Conservation (phyloP, 139 green algal genomes). For the Klebsormidium nitens region DNA sequence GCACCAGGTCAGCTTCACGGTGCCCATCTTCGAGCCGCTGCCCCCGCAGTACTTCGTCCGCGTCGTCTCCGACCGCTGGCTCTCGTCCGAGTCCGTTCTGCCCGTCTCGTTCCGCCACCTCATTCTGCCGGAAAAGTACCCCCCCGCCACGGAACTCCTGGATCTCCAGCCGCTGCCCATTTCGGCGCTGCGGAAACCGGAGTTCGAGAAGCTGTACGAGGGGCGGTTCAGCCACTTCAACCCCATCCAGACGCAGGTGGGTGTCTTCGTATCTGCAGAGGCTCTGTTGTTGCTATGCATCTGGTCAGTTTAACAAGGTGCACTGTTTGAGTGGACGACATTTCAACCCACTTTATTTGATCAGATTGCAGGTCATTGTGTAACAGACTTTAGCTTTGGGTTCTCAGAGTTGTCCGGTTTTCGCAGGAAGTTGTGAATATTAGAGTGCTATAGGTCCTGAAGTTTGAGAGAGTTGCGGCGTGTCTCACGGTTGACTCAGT, state of each 20-base stretch:
- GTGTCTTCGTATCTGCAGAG: not conserved
- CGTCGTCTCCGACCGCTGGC: slow-evolving; percentile 78
- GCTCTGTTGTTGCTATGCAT: no score
- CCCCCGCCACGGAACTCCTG: slow-evolving; percentile 92
- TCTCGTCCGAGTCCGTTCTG: slow-evolving; percentile 78
- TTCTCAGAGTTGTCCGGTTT: no score
- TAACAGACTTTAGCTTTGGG: no score
- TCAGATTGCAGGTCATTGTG: no score
- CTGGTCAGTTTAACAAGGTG: no score
- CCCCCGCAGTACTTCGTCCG: slow-evolving; percentile 96
- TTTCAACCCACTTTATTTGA: no score
- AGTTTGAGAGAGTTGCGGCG: no score
- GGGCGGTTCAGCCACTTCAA: slow-evolving; percentile 80
- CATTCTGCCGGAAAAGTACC: slow-evolving; percentile 92
- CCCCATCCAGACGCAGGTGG: slow-evolving; percentile 89
- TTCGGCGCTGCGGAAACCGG: slow-evolving; percentile 68
- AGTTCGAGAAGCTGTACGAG: slow-evolving; percentile 80
- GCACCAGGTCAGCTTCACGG: slow-evolving; percentile 82
- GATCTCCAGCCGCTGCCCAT: slow-evolving; percentile 96
- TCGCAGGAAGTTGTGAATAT: no score
- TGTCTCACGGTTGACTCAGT: no score
- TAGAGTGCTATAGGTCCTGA: no score
- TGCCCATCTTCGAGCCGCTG: slow-evolving; percentile 88
- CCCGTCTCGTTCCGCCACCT: slow-evolving; percentile 85
- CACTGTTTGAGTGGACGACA: no score